Base-by-base conservation (phyloP, 257 asterid genomes). In the Perilla frutescens region DNA sequence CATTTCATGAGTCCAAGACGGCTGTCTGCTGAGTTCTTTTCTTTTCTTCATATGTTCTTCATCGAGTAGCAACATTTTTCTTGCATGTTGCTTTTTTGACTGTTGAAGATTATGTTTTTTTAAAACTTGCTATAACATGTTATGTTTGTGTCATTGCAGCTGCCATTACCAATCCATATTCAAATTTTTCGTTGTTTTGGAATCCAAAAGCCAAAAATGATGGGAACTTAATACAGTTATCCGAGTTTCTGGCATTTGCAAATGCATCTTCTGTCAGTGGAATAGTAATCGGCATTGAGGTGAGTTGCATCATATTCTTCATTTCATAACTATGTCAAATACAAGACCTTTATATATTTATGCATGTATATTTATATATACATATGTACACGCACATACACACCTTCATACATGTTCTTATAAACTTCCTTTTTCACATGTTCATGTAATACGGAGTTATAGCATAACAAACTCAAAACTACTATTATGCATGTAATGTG, bases 261-360 rank as follows among this genome's bases (percentile, higher is more conserved):
- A 83, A 89, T 51, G 81, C 87, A 11, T 71, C 96, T 72, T 84
- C 97, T 63, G 82, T 95, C 80, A 87, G 91, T 59, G 97, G 97
- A 73, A 87, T 95, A 73, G 13, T 90, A 73, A 87, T 95, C 77
- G 57, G 79, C 77, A 83, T 95, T 43, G 96, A 90, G 96, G 99
- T 90, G 81, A 81, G n/a, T 49, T 66, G 26, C 7, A 34, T 48
- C 57, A 36, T 68, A 47, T 10, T 11, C 57, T 47, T 62, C 50
- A 72, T 26, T 51, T 32, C 12, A 10, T 43, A 34, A n/a, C 72
- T 7, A 6, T 34, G 31, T 47, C 61, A 41, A 31, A 66, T 66
- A 64, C 56, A 66, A 41, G 10, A 15, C 51, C 3, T 34, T 15
- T n/a, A n/a, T 49, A 7, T 45, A 20, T 20, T 20, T 20, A 20